Evolutionary conservation across 306 rosid species (phyloP), one percentile per base, ranked within the genome.

Genomic region (Ochetophila trinervis): DNA sequence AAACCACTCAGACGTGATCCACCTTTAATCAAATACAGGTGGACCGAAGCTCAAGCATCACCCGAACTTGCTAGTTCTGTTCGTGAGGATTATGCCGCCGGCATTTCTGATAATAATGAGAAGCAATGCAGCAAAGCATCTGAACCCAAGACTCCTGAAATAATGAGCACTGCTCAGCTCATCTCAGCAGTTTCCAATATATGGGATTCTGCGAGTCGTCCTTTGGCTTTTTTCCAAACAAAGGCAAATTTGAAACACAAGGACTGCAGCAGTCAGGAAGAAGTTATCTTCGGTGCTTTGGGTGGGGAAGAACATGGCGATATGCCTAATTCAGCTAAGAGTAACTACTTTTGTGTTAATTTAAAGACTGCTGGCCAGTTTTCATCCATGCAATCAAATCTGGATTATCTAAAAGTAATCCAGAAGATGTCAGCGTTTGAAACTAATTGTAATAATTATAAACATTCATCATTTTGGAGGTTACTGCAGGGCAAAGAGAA

Each of bases 161-260:
- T 87, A 68, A 62, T 87, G 71, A 86, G 77, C 80, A 87, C 82
- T 0, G 37, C 84, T 73, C 86, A 72, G 72, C 81, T 93, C 58
- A 74, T 86, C 75, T 74, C 91, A 32, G 80, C 86, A 13, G 69
- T 86, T 32, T 86, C 95, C 53, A 91, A 78, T 69, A 62, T 87
- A 78, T 87, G 90, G 87, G 80, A 81, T 85, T 79, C 77, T 65
- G 95, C 93, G 20, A 81, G 84, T 81, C 76, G 78, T 24, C 88
- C 98, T 0, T 77, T 89, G 73, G 74, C 68, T 11, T 60, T 75
- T 47, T 70, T 79, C 67, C 85, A 66, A 62, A 58, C 69, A 0
- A 78, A 82, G 77, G 77, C 47, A 61, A 48, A 54, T 62, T 70
- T 63, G 37, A 69, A 74, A 50, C 74, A 32, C 67, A 81, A 76